phyloP scores from a whole-genome alignment of 192 early-diverging fungal species.

The Allomyces macrogynus region DNA sequence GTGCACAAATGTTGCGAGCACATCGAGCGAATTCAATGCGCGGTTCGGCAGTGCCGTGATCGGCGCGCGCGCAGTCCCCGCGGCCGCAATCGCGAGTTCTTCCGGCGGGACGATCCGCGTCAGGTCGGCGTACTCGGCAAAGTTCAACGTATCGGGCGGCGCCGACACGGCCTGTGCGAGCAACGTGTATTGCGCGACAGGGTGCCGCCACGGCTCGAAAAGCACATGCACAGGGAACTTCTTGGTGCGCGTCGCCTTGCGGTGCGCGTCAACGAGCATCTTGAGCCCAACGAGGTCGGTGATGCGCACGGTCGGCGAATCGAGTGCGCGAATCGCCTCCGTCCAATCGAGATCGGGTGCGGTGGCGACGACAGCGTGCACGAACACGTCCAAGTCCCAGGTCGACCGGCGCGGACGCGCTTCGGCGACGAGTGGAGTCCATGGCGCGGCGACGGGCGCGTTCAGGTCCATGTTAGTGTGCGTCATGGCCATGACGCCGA shows the following conservation, averaged over 20 bases:
- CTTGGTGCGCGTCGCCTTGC: conserved; percentile 26
- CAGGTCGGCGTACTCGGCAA: conserved; percentile 10
- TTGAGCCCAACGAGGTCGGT: conserved; percentile 32
- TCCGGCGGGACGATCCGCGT: conserved; percentile 27
- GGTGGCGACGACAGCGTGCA: conserved; percentile 6
- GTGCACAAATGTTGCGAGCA: conserved; percentile 41
- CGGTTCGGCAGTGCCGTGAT: conserved; percentile 22
- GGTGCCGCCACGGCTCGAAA: background rate
- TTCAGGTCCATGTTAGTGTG: conserved; percentile 11
- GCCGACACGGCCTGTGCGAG: background rate
- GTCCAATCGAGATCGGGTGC: conserved; percentile 39
- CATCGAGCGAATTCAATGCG: conserved; percentile 47
- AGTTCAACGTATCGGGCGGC: background rate
- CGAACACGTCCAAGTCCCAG: conserved; percentile 16
- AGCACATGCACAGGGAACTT: background rate
- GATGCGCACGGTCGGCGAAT: conserved; percentile 38
- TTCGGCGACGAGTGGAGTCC: conserved; percentile 7
- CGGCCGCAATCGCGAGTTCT: conserved; percentile 20
- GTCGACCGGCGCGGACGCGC: conserved; percentile 14
- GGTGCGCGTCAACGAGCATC: conserved; percentile 30
- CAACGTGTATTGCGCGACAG: background rate
- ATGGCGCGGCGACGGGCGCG: conserved; percentile 46
- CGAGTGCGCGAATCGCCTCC: conserved; percentile 34
- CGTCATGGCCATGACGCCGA: conserved; percentile 43
- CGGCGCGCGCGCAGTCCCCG: conserved; percentile 20